Base-by-base conservation (phyloP, 2,329 filamentous ascomycete species). In the Pseudocercospora eumusae region DNA sequence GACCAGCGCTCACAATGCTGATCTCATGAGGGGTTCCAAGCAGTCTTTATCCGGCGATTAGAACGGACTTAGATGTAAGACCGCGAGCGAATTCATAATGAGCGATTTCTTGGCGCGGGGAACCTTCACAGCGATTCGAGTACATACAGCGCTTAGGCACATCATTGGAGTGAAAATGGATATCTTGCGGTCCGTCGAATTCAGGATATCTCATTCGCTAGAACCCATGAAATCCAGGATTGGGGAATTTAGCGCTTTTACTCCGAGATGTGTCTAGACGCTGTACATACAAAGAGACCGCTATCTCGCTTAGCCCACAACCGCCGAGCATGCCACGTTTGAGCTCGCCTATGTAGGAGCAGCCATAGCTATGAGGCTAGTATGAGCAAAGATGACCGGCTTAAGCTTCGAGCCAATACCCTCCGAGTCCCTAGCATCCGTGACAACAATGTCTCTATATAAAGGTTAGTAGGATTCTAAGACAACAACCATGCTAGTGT, bases 41-140 rank as follows among this genome's bases (percentile, higher is more conserved):
- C 31, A 33, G 44, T n/a, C 52, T 55, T 45, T 55, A 47, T 15
- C 44, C 57, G 57, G 57, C 49, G 27, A 59, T 59, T 59, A 47
- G 27, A 18, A 52, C 45, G 57, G 57, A 59, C 47, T 53, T 59
- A 59, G 47, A 50, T 9, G 33, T 59, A 59, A 44, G 47, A 52
- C 20, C 23, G 45, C 45, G 23, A 23, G n/a, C 8, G 18, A 11
- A 50, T 50, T 21, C 13, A 20, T 13, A 11, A 21, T 20, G 13
- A 23, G 45, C n/a, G n/a, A n/a, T n/a, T n/a, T 36, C 33, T 36
- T 36, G 33, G 33, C 33, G 33, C 33, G 13, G 33, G 33, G 33
- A 36, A 13, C 15, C n/a, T 36, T 36, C 3, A n/a, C 33, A 3
- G 8, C 33, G 13, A 36, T 36, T n/a, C 13, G 11, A 36, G 33